Percentiles rank a stretch among this genome's conserved stretches.
These are phyloP conservation scores for Cordyceps tenuipes DNA, from an alignment of 2,329 filamentous ascomycete species.

Conservation along the genomic window DNA sequence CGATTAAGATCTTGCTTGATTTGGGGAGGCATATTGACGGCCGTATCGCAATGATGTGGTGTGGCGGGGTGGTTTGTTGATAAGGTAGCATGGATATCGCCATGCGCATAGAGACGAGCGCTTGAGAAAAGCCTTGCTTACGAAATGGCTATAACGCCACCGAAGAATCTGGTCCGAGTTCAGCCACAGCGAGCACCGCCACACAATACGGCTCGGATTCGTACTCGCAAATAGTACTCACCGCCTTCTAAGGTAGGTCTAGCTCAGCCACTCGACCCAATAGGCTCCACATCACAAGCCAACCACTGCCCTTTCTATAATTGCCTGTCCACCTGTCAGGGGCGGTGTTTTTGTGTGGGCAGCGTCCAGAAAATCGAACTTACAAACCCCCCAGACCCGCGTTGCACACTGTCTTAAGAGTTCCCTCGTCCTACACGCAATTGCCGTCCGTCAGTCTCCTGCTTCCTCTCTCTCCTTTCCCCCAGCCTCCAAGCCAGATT, in stretches of 20 bases:
- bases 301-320: constrained; percentile 1
- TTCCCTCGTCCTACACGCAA: constrained; percentile 6
- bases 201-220: constrained; percentile 13
- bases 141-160: not conserved
- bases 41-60: not conserved
- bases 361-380: constrained; percentile 7
- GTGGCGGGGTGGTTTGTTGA: not conserved
- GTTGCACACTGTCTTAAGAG: constrained; percentile 5
- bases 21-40: constrained; percentile 63
- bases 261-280: not conserved
- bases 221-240: constrained; percentile 15
- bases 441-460: constrained; percentile 1
- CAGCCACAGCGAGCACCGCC: not conserved
- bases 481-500: not conserved
- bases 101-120: not conserved
- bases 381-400: not conserved
- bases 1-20: constrained; percentile 96
- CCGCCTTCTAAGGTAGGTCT: constrained; percentile 11
- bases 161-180: not conserved
- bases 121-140: constrained; percentile 6
- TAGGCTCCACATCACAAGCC: not conserved
- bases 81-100: not conserved
- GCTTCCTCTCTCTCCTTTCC: not conserved
- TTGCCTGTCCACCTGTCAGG: constrained; percentile 12
- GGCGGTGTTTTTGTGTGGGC: constrained; percentile 5